Base-by-base conservation (phyloP, 208 protist species). In the Leishmania martiniquensis region DNA sequence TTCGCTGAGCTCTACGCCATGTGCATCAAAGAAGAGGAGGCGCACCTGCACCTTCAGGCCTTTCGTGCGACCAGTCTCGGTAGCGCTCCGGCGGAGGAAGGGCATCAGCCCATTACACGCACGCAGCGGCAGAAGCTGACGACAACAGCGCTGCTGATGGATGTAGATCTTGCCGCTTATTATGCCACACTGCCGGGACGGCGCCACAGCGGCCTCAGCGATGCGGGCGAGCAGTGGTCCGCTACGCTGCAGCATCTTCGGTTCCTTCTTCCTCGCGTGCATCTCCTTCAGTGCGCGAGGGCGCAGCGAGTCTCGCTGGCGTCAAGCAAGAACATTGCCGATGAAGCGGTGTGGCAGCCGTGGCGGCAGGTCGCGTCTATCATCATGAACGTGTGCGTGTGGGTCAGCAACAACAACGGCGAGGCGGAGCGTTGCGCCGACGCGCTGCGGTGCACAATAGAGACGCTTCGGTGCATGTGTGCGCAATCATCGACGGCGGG, bases 301-400 rank as follows among this genome's bases (percentile, higher is more conserved):
- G 63, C 63, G 7, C 63, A 68, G 13, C 1, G 39, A 6, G 22
- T 2, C 6, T 45, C 39, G 47, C 42, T 25, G 2, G 47, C 20
- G 29, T 15, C 37, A 47, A 25, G 22, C 25, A 29, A 29, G 12
- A 34, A 32, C 1, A 20, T n/a, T 49, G 42, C 34, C 0, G 42
- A 25, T 34, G 42, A 25, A 10, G 32, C 3, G 22, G 20, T 78
- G 52, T 82, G 57, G 59, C 32, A 72, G 54, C 55, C 74, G 90
- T 68, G 45, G 72, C 60, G 69, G 71, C 54, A 83, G 80, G 39
- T 84, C 72, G 59, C 55, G 17, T 42, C 75, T 9, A 72, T 86
- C 34, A 60, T 93, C 13, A 87, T 93, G 84, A 94, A 96, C 67
- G 90, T 93, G 32, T 92, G 88, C 55, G 80, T 94, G 62, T 96